A percentile compares a stretch with the other conserved stretches of the same genome.
phyloP scores from a whole-genome alignment of 805 yeast species.

The Metahyphopichia silvanorum region DNA sequence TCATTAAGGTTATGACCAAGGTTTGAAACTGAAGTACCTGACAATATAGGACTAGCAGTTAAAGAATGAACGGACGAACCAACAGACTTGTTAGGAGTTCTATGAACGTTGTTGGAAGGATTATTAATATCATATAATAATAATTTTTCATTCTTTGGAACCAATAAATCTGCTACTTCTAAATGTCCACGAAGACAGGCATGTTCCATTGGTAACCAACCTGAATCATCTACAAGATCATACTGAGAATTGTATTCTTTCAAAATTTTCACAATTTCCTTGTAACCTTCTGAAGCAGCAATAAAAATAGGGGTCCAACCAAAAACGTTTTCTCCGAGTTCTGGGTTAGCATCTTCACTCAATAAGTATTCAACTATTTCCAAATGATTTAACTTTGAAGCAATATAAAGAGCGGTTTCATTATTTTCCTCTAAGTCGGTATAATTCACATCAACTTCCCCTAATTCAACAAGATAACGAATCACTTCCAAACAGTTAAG shows the following conservation, averaged over 20 bases:
- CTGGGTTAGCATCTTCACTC: slow-evolving; percentile 63
- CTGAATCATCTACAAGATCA: slow-evolving; percentile 69
- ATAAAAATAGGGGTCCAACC: slow-evolving; percentile 95
- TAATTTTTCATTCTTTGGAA: slow-evolving; percentile 40
- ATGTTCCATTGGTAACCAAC: slow-evolving; percentile 98
- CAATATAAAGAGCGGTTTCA: slow-evolving; percentile 84
- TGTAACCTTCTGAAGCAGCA: slow-evolving; percentile 83
- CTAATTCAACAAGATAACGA: slow-evolving; percentile 47
- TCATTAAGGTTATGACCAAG: slow-evolving; percentile 6
- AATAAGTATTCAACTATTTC: slow-evolving; percentile 56
- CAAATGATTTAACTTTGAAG: slow-evolving; percentile 59
- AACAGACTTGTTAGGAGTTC: slow-evolving; percentile 12
- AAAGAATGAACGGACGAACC: neutral
- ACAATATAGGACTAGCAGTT: slow-evolving; percentile 7
- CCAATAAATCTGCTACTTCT: slow-evolving; percentile 58
- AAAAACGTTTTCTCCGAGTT: slow-evolving; percentile 70
- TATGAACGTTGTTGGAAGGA: slow-evolving; percentile 27
- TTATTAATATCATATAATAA: slow-evolving; percentile 36
- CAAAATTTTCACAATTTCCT: slow-evolving; percentile 53
- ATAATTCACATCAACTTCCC: slow-evolving; percentile 63
- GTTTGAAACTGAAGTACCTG: slow-evolving; percentile 5
- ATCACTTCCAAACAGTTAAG: slow-evolving; percentile 59
- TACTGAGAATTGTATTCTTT: slow-evolving; percentile 51
- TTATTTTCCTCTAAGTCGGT: slow-evolving; percentile 51
- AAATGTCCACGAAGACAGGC: slow-evolving; percentile 89